Evolutionary conservation across 2,329 filamentous ascomycete species (phyloP).

Genomic region (Neocucurbitaria cava): DNA sequence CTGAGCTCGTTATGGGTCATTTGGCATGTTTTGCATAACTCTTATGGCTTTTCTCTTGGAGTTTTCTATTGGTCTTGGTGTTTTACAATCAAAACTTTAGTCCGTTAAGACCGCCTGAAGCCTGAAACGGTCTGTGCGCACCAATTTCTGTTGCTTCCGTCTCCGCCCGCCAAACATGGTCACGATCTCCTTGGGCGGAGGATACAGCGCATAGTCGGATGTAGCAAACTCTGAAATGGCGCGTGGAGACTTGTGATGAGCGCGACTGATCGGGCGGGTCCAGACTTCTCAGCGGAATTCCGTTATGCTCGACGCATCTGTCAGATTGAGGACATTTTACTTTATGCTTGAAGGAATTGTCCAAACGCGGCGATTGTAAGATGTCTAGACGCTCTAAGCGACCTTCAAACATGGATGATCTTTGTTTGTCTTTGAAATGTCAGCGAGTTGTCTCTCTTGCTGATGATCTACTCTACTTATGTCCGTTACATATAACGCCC

Average conservation of each 20-base stretch:
- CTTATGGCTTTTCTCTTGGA: background rate
- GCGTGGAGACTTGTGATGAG: conserved; percentile 17
- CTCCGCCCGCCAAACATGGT: background rate
- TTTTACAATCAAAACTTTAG: background rate
- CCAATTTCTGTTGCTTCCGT: background rate
- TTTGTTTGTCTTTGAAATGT: conserved; percentile 2
- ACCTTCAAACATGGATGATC: background rate
- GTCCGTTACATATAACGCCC: conserved; percentile 1
- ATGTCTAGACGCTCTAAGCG: background rate
- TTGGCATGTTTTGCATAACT: background rate
- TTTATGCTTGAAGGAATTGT: background rate
- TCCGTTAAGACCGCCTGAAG: background rate
- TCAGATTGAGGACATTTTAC: background rate
- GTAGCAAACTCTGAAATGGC: conserved; percentile 10
- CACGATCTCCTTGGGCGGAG: background rate
- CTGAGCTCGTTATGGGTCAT: background rate
- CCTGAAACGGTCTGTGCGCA: background rate
- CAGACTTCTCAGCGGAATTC: background rate
- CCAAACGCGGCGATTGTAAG: background rate
- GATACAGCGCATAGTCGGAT: conserved; percentile 4
- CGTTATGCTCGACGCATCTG: background rate
- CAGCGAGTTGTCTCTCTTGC: background rate
- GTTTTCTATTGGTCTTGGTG: background rate
- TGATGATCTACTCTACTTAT: conserved; percentile 2
- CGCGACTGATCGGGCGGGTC: background rate